Conservation (phyloP, 768 basidiomycete species). For the Scleroderma citrinum region DNA sequence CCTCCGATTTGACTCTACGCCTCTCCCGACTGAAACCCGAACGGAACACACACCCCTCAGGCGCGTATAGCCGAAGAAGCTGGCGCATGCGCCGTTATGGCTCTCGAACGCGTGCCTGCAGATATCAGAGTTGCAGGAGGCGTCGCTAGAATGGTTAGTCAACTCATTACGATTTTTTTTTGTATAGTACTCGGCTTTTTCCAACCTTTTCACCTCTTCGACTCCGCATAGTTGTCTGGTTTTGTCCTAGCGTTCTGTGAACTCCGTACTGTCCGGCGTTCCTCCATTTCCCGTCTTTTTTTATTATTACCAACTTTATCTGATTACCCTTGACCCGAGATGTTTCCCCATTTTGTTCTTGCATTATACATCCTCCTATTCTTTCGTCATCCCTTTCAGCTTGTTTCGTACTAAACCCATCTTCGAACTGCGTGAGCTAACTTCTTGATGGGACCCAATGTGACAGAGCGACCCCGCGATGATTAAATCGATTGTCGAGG, state of each 20-base stretch:
- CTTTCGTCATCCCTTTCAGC: not conserved
- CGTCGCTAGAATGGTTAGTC: conserved; percentile 88
- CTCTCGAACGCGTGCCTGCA: conserved; percentile 89
- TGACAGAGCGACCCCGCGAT: conserved; percentile 83
- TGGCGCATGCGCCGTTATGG: conserved; percentile 98
- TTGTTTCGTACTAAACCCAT: not conserved
- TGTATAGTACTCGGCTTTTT: not conserved
- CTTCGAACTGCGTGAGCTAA: not conserved
- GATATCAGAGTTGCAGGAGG: conserved; percentile 91
- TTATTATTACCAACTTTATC: not conserved
- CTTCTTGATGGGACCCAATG: not conserved
- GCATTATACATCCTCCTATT: not conserved
- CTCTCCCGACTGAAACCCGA: not conserved
- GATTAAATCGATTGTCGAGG: conserved; percentile 94
- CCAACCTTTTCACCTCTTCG: not conserved
- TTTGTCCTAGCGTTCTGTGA: too few species aligned
- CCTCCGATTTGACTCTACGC: too few species aligned
- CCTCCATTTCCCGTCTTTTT: not conserved
- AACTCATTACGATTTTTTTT: not conserved
- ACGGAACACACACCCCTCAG: conserved; percentile 29
- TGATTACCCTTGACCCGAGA: not conserved
- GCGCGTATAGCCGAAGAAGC: conserved; percentile 97
- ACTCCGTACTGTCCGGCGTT: too few species aligned
- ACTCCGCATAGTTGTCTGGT: too few species aligned
- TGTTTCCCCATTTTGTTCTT: not conserved